Percentiles rank a stretch among this genome's conserved stretches.
Evolutionary conservation across 78 protist species (phyloP).

Genomic region (Dictyostelium citrinum): DNA sequence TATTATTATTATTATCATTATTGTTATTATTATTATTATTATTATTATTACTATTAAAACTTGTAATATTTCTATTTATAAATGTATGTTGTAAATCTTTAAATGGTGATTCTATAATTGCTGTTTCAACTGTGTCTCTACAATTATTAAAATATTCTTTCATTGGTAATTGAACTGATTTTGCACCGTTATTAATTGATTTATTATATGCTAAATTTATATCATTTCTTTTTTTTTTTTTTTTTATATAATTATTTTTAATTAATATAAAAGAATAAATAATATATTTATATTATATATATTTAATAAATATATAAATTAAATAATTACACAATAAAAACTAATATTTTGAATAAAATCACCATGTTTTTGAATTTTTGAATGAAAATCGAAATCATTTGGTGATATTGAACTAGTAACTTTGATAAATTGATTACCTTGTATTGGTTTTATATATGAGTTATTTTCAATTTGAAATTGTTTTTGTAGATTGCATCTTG

Average conservation of each 20-base stretch:
- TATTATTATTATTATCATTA: background rate
- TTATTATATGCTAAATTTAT: background rate
- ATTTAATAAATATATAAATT: background rate
- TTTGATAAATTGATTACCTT: background rate
- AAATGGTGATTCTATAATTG: constrained; percentile 47
- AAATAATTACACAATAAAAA: constrained; percentile 8
- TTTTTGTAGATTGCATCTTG: background rate
- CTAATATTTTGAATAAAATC: constrained; percentile 57
- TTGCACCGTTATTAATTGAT: constrained; percentile 33
- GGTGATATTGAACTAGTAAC: constrained; percentile 20
- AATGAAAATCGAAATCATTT: background rate
- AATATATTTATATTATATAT: background rate
- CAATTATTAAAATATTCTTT: background rate
- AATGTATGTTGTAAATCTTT: constrained; percentile 37
- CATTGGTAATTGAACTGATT: background rate
- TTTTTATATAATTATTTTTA: background rate
- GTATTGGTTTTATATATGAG: background rate
- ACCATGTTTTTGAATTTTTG: constrained; percentile 27
- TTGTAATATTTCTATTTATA: background rate
- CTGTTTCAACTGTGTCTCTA: background rate
- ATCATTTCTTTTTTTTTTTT: background rate
- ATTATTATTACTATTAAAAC: background rate
- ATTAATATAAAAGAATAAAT: background rate
- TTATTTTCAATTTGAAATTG: background rate
- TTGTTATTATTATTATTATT: background rate